Evolutionary conservation across 2,329 filamentous ascomycete genomes (phyloP).

Genomic region (Ceratocystis alfenasii): DNA sequence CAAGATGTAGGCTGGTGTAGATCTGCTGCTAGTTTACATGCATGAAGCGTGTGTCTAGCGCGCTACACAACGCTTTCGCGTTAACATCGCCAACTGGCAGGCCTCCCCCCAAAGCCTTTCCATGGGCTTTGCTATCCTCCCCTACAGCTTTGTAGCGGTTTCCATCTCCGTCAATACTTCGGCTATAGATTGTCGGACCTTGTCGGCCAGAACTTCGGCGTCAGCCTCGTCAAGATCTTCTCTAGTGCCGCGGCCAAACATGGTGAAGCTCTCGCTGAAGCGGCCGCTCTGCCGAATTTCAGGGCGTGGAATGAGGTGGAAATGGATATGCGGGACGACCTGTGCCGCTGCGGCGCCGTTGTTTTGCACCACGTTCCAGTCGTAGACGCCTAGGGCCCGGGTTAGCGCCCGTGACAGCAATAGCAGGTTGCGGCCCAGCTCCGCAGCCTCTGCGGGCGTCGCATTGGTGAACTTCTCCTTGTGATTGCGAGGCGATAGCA

Average conservation of each 20-base stretch:
- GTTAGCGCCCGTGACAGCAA: conserved; percentile 61
- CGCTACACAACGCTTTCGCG: no score
- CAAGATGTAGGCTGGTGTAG: no score
- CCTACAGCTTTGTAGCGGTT: conserved; percentile 22
- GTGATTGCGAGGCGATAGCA: conserved; percentile 69
- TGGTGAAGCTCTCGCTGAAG: conserved; percentile 58
- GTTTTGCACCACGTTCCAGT: conserved; percentile 97
- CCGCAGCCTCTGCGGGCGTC: conserved; percentile 45
- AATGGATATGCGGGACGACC: conserved; percentile 87
- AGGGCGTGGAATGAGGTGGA: conserved; percentile 82
- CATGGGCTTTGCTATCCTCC: no score
- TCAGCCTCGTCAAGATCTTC: conserved; percentile 69
- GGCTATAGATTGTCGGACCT: conserved; percentile 40
- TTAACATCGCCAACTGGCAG: no score
- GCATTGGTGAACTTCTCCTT: conserved; percentile 61
- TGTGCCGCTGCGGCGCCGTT: conserved; percentile 83
- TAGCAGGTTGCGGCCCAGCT: conserved; percentile 57
- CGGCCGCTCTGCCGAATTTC: conserved; percentile 45
- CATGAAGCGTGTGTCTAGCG: no score
- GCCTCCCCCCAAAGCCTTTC: not conserved
- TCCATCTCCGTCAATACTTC: conserved; percentile 37
- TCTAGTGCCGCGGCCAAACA: conserved; percentile 65
- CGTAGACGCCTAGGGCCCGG: conserved; percentile 55
- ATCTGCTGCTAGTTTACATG: no score
- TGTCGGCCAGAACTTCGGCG: conserved; percentile 46